A percentile compares a stretch with the other conserved stretches of the same genome.
Conservation (phyloP, 441 rosid genomes). For the Gossypium davidsonii region DNA sequence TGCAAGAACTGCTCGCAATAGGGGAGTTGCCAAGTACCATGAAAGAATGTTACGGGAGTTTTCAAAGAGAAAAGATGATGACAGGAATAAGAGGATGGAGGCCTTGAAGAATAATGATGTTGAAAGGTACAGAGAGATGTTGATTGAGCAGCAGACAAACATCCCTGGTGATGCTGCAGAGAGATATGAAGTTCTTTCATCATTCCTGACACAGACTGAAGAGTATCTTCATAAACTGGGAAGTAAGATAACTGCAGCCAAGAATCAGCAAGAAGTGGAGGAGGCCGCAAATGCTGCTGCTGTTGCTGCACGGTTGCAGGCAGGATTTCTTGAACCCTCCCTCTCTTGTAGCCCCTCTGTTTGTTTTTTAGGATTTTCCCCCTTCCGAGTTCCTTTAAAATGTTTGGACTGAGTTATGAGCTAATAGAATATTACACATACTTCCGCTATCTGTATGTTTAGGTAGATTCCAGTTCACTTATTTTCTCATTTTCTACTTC, state of each 20-base stretch:
- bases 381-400: neutral
- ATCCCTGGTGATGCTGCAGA: constrained; percentile 91
- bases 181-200: constrained; percentile 93
- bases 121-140: constrained; percentile 97
- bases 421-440: neutral
- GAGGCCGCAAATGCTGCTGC: constrained; percentile 98
- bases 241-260: constrained; percentile 86
- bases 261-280: constrained; percentile 97
- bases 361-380: constrained; percentile 5
- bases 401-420: constrained; percentile 7
- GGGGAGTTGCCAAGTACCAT: constrained; percentile 99
- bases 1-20: constrained; percentile 96
- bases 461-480: constrained; percentile 16
- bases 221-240: constrained; percentile 95
- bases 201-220: constrained; percentile 96
- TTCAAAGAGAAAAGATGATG: constrained; percentile 96
- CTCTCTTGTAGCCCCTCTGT: constrained; percentile 9
- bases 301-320: constrained; percentile 90
- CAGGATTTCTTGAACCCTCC: constrained; percentile 22
- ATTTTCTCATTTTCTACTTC: constrained; percentile 24
- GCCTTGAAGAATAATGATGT: constrained; percentile 99
- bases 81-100: constrained; percentile 95
- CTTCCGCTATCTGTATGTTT: neutral
- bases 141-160: constrained; percentile 95
- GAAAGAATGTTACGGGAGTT: constrained; percentile 94